phyloP scores from a whole-genome alignment of 805 yeast species.

The baker's yeast (Saccharomyces cerevisiae) region DNA sequence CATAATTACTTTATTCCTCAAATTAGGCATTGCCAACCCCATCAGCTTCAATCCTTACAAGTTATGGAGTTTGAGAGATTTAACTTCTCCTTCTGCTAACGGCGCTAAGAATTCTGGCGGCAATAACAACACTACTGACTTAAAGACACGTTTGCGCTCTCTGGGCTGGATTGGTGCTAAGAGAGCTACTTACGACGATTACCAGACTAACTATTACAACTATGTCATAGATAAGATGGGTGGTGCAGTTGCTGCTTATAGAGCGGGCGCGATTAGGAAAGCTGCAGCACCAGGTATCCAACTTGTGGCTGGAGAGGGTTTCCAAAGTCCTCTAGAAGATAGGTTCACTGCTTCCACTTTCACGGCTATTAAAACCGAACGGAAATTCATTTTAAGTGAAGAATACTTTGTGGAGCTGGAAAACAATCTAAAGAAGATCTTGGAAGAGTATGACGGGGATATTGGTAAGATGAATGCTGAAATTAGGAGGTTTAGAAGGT shows the following conservation, averaged over 20 bases:
- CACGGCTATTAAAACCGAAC: slow-evolving; percentile 34
- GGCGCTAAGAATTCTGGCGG: slow-evolving; percentile 10
- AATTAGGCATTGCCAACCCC: slow-evolving; percentile 77
- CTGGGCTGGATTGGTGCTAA: slow-evolving; percentile 96
- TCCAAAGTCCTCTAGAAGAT: slow-evolving; percentile 44
- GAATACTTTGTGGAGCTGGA: slow-evolving; percentile 47
- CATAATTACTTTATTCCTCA: slow-evolving; percentile 48
- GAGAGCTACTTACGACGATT: slow-evolving; percentile 61
- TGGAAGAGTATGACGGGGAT: slow-evolving; percentile 30
- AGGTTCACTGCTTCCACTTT: slow-evolving; percentile 30
- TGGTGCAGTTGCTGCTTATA: slow-evolving; percentile 68
- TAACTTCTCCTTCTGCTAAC: slow-evolving; percentile 19
- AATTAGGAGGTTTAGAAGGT: slow-evolving; percentile 59
- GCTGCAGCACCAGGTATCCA: slow-evolving; percentile 51
- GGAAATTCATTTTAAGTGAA: slow-evolving; percentile 47
- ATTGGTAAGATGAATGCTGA: slow-evolving; percentile 32
- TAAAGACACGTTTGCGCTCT: slow-evolving; percentile 39
- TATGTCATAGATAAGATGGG: slow-evolving; percentile 58
- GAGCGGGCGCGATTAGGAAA: slow-evolving; percentile 56
- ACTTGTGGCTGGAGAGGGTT: slow-evolving; percentile 80
- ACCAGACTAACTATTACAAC: slow-evolving; percentile 60
- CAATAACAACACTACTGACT: slow-evolving; percentile 3
- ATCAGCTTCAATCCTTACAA: slow-evolving; percentile 38
- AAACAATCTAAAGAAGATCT: slow-evolving; percentile 36
- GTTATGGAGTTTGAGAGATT: slow-evolving; percentile 27